Evolutionary conservation across 371 early-diverging fungal genomes (phyloP).

Genomic region (Saksenaea oblongispora): DNA sequence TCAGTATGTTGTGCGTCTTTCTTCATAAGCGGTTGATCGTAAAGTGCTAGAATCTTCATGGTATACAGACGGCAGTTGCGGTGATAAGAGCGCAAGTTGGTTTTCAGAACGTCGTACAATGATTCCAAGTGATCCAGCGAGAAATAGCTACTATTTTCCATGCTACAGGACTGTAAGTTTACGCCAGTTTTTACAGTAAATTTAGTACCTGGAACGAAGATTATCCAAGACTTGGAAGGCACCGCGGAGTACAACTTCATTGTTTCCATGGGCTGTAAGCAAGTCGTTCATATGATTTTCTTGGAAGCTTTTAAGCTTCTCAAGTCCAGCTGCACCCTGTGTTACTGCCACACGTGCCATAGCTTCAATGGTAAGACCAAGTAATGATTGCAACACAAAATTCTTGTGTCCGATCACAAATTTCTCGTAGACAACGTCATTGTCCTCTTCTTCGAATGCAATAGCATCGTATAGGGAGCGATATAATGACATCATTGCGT

Average conservation of each 20-base stretch:
- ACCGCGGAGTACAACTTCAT: constrained; percentile 61
- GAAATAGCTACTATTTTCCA: constrained; percentile 34
- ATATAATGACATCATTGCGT: constrained; percentile 39
- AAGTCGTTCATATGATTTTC: constrained; percentile 39
- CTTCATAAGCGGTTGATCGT: constrained; percentile 62
- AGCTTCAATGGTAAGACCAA: constrained; percentile 56
- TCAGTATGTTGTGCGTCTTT: constrained; percentile 37
- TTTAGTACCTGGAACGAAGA: constrained; percentile 50
- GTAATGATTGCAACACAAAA: constrained; percentile 53
- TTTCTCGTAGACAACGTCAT: constrained; percentile 34
- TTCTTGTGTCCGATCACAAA: constrained; percentile 56
- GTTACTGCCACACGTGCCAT: constrained; percentile 33
- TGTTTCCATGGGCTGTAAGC: constrained; percentile 45
- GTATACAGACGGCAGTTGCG: constrained; percentile 67
- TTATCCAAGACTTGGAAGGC: constrained; percentile 54
- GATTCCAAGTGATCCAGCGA: constrained; percentile 35
- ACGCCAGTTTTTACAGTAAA: background rate
- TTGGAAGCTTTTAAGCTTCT: constrained; percentile 20
- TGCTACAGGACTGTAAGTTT: constrained; percentile 18
- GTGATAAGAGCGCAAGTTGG: constrained; percentile 61
- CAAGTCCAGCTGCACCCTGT: constrained; percentile 21
- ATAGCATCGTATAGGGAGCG: constrained; percentile 40
- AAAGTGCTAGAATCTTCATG: constrained; percentile 68
- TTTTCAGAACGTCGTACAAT: constrained; percentile 57
- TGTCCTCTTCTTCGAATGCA: constrained; percentile 27